Base-by-base conservation (phyloP, 1,139 yeast species). In the Saccharomyces pastorianus region DNA sequence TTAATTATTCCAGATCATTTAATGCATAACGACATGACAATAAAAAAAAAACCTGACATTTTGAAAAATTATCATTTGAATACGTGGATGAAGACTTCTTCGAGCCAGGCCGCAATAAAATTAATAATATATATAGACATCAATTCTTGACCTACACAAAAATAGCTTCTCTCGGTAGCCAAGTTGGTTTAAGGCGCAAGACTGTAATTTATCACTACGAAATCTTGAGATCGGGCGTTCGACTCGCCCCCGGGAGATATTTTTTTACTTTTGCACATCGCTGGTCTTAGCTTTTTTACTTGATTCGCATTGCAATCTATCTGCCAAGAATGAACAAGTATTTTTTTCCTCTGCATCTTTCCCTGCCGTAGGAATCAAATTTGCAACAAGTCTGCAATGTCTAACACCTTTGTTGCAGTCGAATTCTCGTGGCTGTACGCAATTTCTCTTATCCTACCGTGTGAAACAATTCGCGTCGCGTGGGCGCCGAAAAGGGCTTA, bases 151-250 rank as follows among this genome's bases (percentile, higher is more conserved):
- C 7, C 28, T 7, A 26, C 8, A 26, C 28, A 6, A 26, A 26
- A 26, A 26, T 26, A 26, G 28, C 8, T 7, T 6, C 59, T 54
- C 59, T 55, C 54, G 59, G 59, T 57, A 51, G 59, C 28, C 28
- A 26, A 26, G 28, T 26, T 26, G 28, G 28, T 26, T 26, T 26
- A 26, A 26, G 28, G 28, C 59, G 59, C 59, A 57, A 57, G 59
- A 57, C 59, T 57, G 59, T 57, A 57, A 57, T 54, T 52, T 50
- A 42, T 51, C 26, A 31, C 47, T 38, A 50, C 25, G 55, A 44
- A 46, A 54, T 52, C 56, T 54, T 54, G 56, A 54, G 50, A 54
- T 54, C 56, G 55, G 55, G 55, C 51, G 56, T 54, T 54, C 56
- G 56, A 54, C 47, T 54, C 56, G 53, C 55, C 55, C 56, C 55